Base-by-base conservation (phyloP, 371 early-diverging fungal species). In the Chytridium lagenaria region DNA sequence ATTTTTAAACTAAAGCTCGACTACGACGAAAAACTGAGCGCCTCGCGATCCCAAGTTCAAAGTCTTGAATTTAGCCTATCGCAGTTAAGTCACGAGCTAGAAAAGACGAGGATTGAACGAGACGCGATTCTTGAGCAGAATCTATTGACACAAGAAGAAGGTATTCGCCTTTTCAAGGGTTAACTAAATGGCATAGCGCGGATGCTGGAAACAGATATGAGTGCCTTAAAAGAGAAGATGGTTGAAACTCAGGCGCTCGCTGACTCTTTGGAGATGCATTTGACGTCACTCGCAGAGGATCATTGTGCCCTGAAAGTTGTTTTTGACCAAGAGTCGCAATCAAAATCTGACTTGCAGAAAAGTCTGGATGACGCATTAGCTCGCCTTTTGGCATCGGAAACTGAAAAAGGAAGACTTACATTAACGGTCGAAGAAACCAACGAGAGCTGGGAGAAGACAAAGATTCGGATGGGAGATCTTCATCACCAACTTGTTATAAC, bases 381-480 rank as follows among this genome's bases (percentile, higher is more conserved):
- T 15, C 23, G 5, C 36, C 23, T 38, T 37, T 66, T 39, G n/a
- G 19, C 40, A 49, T 16, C 36, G 49, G 68, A 68, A 50, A 59
- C 33, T 16, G 1, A 37, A 55, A 63, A 28, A 34, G 39, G 57
- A n/a, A n/a, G 59, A 28, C 37, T 1, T 10, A 33, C 69, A 70
- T 31, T 52, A 28, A 50, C 70, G 7, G 52, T 40, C 23, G 3
- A 5, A 2, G 68, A 71, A 38, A 51, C 67, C 31, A 34, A 1
- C 44, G 66, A 69, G 15, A 37, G 38, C 0, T 69, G 66, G 59
- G 34, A 64, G 23, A 59, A 67, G 44, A 49, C 69, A 23, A 52
- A 39, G 30, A 65, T 61, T 22, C 22, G 73, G 34, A 34, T 50
- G 39, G 78, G 73, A 19, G 78, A 75, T 12, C 67, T 75, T 38